These are phyloP conservation scores for Orbilia blumenaviensis DNA, from an alignment of 2,329 filamentous ascomycete genomes.

Conservation along the genomic window DNA sequence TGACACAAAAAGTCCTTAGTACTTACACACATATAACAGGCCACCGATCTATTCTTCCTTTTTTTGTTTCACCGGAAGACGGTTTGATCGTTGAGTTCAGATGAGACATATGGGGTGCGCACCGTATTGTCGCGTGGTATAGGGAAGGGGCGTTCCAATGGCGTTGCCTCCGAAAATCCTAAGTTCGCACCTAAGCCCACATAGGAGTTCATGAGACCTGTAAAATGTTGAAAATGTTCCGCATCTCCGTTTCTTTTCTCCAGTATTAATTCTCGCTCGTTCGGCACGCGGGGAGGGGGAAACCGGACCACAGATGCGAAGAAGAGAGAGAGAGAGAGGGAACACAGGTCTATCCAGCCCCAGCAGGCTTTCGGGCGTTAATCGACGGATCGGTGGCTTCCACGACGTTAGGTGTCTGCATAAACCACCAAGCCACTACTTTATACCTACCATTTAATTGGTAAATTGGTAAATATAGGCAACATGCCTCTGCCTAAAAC, in stretches of 20 bases:
- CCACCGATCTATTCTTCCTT: not conserved
- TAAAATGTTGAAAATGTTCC: not conserved
- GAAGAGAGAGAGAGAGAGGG: too few species aligned
- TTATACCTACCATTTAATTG: not conserved
- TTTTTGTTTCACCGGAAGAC: not conserved
- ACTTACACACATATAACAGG: too few species aligned
- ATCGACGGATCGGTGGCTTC: constrained; percentile 10
- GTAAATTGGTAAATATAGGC: not conserved
- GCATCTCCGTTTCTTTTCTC: not conserved
- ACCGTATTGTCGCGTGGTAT: not conserved
- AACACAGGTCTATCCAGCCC: too few species aligned
- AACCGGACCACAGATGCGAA: too few species aligned
- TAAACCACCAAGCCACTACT: not conserved
- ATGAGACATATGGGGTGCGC: too few species aligned
- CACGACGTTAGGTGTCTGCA: constrained; percentile 12
- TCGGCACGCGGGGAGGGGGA: not conserved
- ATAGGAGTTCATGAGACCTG: too few species aligned
- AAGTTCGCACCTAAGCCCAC: too few species aligned
- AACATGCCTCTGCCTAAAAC: not conserved
- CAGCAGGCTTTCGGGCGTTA: not conserved
- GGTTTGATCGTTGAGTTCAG: too few species aligned
- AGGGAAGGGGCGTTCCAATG: not conserved
- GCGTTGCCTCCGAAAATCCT: too few species aligned
- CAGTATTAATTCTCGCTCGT: not conserved
- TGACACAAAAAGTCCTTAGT: too few species aligned